Evolutionary conservation across 2,329 filamentous ascomycete species (phyloP), one percentile per base, ranked within the genome.

Genomic region (Aspergillus sp.): DNA sequence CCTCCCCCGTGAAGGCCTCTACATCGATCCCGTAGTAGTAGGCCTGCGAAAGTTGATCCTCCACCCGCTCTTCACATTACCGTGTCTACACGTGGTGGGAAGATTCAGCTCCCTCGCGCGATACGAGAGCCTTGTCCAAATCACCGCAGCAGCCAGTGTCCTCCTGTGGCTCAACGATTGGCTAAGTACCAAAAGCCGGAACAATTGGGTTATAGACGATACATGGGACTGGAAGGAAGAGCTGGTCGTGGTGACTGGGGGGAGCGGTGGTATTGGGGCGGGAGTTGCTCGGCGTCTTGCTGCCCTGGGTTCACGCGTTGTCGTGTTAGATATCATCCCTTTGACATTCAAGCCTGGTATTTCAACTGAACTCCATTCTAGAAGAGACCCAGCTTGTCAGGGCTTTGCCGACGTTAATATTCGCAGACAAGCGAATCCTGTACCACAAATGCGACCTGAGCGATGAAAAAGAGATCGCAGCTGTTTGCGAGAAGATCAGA

Each of bases 161-260:
- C 37, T 60, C 17, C 46, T 63, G 3, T 65, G 56, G 52, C 11
- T 64, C 8, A 66, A 65, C 44, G 60, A 63, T 33, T 64, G 41
- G 11, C 24, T 67, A 2, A 66, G 59, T 12, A 19, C 8, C 11
- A 58, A 55, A 31, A 61, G 58, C 23, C 56, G 44, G 19, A 68
- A 58, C 21, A 72, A 60, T 19, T 68, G 62, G 50, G 59, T 53
- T 3, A 61, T 47, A 17, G 64, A 72, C 61, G 39, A 57, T 19
- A 56, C n/a, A 1, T 72, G 74, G 74, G 61, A 75, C 48, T 79
- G 76, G 75, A 62, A 68, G 5, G 67, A 68, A 3, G 78, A 80
- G 55, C 66, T 80, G 2, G 77, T 78, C 0, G 70, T 80, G 4
- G 73, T 80, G 2, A 80, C 78, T 1, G 78, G 78, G 3, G 78